Evolutionary conservation across 495 filamentous ascomycete genomes (phyloP).

Genomic region (Penicillium subrubescens): DNA sequence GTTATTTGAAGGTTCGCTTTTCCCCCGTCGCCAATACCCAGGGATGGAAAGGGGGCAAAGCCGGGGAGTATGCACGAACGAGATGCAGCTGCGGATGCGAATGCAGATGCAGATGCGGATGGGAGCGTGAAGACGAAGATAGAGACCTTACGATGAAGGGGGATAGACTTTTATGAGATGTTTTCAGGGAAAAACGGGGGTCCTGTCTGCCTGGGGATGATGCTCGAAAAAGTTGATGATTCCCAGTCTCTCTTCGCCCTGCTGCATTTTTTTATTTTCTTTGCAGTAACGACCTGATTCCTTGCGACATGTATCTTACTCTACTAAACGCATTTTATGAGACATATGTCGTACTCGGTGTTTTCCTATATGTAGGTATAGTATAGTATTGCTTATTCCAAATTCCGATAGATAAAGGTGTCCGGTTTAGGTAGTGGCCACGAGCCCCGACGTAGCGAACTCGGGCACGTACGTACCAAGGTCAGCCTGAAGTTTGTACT

Average conservation of each 20-base stretch:
- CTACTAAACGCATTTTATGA: conserved; percentile 32
- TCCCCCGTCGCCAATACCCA: conserved; percentile 4
- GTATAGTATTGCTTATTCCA: neutral
- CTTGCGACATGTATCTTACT: conserved; percentile 37
- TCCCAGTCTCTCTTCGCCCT: conserved; percentile 24
- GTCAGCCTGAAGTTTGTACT: too few relatives aligned
- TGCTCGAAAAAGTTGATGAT: conserved; percentile 20
- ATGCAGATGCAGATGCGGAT: neutral
- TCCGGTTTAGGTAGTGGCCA: too few relatives aligned
- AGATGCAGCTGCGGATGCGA: neutral
- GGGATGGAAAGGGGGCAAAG: neutral
- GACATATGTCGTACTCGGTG: conserved; percentile 21
- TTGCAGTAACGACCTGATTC: conserved; percentile 31
- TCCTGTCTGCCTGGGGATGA: conserved; percentile 10
- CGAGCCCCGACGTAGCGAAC: too few relatives aligned
- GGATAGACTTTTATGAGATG: neutral
- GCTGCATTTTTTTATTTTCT: conserved; percentile 19
- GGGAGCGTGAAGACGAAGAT: neutral
- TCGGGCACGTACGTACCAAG: too few relatives aligned
- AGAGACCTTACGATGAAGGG: neutral
- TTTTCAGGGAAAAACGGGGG: neutral
- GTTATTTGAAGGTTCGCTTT: neutral
- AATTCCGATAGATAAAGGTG: too few relatives aligned
- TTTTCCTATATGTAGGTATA: neutral
- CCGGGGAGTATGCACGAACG: neutral